Base-by-base conservation (phyloP, 768 basidiomycete species). In the Strobilomyces dryophilus region DNA sequence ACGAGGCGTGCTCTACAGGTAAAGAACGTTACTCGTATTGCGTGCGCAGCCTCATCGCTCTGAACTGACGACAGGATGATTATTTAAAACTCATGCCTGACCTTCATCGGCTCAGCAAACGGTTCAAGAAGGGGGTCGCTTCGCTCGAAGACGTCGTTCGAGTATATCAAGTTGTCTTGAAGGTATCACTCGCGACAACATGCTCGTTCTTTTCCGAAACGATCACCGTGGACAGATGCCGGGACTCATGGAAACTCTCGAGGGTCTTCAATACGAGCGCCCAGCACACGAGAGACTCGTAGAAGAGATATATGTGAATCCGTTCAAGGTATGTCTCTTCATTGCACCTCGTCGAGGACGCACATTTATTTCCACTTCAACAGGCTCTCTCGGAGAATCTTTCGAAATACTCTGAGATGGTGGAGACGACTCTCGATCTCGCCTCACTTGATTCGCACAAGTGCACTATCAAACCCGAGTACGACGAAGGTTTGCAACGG, bases 101-200 rank as follows among this genome's bases (percentile, higher is more conserved):
- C 66, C 82, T 99, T 68, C 88, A 87, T 59, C 83, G 97, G 3
- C 79, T 99, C 20, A 85, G 86, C 64, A 98, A 98, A 67, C 82
- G 89, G 17, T 95, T 99, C 71, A 87, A 92, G 68, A 89, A 87
- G 57, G 79, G 83, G 0, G 78, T 82, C 5, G 94, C 94, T 0
- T 83, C 84, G 0, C 79, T 99, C 6, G 94, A 98, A 62, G 95
- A 99, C 61, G 93, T 98, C 8, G 93, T 98, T 10, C 83, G 95
- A 2, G 87, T 95, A 0, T 98, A 98, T 66, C 95, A 99, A 67
- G 93, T 95, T 1, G 84, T 94, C 1, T 69, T 89, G 24, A 90
- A 90, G 75, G 92, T 92, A 51, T 44, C 8, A 20, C 18, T 26
- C 32, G 27, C 4, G 2, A 27, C 17, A 18, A 21, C 8, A 14